Evolutionary conservation across 2,329 filamentous ascomycete genomes (phyloP).

Genomic region (Polytolypa hystricis): DNA sequence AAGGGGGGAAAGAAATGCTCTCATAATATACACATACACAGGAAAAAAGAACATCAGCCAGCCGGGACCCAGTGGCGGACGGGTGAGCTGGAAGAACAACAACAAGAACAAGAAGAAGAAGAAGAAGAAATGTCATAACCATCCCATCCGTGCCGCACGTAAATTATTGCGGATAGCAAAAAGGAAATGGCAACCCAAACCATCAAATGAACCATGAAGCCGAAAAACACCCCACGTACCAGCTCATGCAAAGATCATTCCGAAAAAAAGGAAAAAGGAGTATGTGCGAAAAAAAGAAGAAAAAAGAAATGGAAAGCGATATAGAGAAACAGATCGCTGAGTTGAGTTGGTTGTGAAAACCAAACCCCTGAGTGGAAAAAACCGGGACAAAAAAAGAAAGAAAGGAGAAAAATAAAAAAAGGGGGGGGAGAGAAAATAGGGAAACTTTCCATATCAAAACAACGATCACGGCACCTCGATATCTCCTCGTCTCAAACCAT

Average conservation of each 20-base stretch:
- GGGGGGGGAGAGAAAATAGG: not conserved
- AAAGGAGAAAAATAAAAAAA: conserved; percentile 1
- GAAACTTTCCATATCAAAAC: not conserved
- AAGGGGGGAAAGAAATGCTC: not conserved
- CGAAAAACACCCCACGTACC: not conserved
- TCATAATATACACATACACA: not conserved
- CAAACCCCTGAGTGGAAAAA: not conserved
- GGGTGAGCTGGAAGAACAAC: not conserved
- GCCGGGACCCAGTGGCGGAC: too few species aligned
- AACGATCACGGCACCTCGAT: conserved; percentile 37
- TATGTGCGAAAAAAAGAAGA: not conserved
- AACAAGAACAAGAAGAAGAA: conserved; percentile 1
- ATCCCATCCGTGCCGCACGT: not conserved
- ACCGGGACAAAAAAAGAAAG: not conserved
- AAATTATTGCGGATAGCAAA: too few species aligned
- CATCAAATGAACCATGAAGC: not conserved
- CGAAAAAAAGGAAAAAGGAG: not conserved
- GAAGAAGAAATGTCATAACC: not conserved
- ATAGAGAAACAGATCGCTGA: conserved; percentile 11
- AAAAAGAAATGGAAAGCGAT: conserved; percentile 12
- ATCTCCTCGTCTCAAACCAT: conserved; percentile 42
- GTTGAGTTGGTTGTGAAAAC: too few species aligned
- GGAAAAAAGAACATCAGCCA: not conserved
- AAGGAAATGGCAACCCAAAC: not conserved
- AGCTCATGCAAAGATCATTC: not conserved